These are phyloP conservation scores for Fagus sylvatica DNA, from an alignment of 306 rosid genomes.

Conservation along the genomic window DNA sequence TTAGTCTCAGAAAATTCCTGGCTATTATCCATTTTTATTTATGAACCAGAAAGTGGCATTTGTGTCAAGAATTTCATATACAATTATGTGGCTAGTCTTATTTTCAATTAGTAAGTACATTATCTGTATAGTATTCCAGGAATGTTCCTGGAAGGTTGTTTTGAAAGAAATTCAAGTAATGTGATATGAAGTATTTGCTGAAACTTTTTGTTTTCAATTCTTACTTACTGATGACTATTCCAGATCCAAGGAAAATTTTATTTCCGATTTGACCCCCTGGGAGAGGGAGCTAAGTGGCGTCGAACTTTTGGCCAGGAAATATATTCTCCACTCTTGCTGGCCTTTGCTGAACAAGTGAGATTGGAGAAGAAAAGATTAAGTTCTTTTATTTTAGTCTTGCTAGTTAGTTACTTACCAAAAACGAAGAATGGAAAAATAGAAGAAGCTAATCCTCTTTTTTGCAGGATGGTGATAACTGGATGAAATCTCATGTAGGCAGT, in stretches of 20 bases:
- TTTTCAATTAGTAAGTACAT: not conserved
- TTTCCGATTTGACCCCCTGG: conserved; percentile 80
- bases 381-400: not conserved
- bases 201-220: conserved; percentile 10
- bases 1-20: not conserved
- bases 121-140: not conserved
- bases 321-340: conserved; percentile 83
- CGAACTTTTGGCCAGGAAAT: conserved; percentile 91
- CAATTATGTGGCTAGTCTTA: not conserved
- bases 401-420: not conserved
- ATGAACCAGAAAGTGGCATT: not conserved
- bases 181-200: not conserved
- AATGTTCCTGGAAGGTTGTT: not conserved
- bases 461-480: conserved; percentile 62
- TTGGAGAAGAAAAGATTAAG: not conserved
- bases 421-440: no score
- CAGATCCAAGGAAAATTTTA: conserved; percentile 83
- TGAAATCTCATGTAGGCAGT: conserved; percentile 52
- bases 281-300: conserved; percentile 95
- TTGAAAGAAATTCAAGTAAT: not conserved
- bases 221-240: conserved; percentile 5
- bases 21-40: not conserved
- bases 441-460: conserved; percentile 19
- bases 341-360: conserved; percentile 70
- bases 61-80: not conserved